Evolutionary conservation across 257 asterid species (phyloP).

Genomic region (Solanum tacnaense): DNA sequence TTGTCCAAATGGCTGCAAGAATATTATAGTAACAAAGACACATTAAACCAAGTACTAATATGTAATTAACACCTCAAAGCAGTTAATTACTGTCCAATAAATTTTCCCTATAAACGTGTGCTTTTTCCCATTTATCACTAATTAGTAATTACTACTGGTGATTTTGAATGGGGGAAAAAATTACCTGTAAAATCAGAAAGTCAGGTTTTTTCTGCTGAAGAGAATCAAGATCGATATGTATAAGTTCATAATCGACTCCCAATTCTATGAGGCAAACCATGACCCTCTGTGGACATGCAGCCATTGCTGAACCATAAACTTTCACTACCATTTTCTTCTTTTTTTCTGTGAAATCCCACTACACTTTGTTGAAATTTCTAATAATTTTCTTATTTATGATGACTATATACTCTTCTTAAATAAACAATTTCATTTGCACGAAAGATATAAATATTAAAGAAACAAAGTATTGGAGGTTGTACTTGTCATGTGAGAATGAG

Average conservation of each 20-base stretch:
- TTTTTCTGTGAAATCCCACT: neutral
- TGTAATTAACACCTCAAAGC: no score
- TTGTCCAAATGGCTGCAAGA: no score
- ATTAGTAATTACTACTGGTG: no score
- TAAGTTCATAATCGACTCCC: conserved; percentile 46
- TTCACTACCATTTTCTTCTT: conserved; percentile 46
- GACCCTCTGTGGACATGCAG: conserved; percentile 77
- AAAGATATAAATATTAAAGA: no score
- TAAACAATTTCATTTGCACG: neutral
- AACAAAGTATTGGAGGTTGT: conserved; percentile 9
- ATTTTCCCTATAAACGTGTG: no score
- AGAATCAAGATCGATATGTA: conserved; percentile 38
- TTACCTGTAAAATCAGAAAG: conserved; percentile 46
- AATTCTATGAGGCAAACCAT: conserved; percentile 50
- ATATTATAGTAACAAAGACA: no score
- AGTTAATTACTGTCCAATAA: no score
- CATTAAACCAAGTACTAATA: no score
- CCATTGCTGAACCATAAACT: conserved; percentile 52
- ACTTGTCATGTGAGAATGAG: conserved; percentile 6
- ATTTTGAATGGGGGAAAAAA: no score
- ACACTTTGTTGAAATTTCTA: neutral
- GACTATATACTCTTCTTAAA: neutral
- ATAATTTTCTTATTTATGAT: neutral
- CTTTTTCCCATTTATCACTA: no score
- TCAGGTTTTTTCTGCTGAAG: conserved; percentile 51